phyloP scores from a whole-genome alignment of 2,329 filamentous ascomycete species.

The Aspergillus fijiensis region DNA sequence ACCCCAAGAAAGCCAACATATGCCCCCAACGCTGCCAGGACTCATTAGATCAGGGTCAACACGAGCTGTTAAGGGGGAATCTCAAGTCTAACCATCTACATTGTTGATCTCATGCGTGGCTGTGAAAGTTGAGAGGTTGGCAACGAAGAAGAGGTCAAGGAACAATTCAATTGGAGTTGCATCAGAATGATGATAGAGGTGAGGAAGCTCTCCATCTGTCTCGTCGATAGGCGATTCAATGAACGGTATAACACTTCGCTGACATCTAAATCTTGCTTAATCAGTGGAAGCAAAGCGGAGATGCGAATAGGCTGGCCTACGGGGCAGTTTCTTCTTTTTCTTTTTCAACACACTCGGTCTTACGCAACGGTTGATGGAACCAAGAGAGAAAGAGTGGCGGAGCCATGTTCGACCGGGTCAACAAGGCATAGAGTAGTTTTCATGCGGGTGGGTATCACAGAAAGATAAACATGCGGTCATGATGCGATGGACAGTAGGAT shows the following conservation, averaged over 20 bases:
- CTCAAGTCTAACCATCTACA: conserved; percentile 32
- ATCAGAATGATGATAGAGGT: conserved; percentile 48
- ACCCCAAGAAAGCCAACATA: conserved; percentile 58
- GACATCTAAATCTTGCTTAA: conserved; percentile 9
- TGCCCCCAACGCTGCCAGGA: conserved; percentile 37
- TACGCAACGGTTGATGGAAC: conserved; percentile 27
- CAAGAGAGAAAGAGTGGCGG: conserved; percentile 32
- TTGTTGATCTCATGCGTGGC: conserved; percentile 56
- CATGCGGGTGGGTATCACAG: not conserved
- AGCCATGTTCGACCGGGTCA: conserved; percentile 26
- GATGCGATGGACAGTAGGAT: not conserved
- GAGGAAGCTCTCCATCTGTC: conserved; percentile 25
- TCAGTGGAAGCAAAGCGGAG: conserved; percentile 3
- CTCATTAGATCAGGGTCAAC: conserved; percentile 13
- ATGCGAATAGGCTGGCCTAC: conserved; percentile 23
- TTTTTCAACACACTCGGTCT: conserved; percentile 11
- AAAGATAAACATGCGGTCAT: not conserved
- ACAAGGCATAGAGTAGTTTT: not conserved
- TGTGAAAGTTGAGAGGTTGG: conserved; percentile 65
- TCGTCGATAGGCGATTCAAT: conserved; percentile 38
- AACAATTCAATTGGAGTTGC: conserved; percentile 59
- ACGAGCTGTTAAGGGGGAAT: not conserved
- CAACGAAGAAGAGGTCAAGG: conserved; percentile 63
- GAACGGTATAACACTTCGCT: conserved; percentile 28
- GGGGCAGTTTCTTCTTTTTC: conserved; percentile 4